phyloP scores from a whole-genome alignment of 148 eudicot species.

The Spergularia bocconei region DNA sequence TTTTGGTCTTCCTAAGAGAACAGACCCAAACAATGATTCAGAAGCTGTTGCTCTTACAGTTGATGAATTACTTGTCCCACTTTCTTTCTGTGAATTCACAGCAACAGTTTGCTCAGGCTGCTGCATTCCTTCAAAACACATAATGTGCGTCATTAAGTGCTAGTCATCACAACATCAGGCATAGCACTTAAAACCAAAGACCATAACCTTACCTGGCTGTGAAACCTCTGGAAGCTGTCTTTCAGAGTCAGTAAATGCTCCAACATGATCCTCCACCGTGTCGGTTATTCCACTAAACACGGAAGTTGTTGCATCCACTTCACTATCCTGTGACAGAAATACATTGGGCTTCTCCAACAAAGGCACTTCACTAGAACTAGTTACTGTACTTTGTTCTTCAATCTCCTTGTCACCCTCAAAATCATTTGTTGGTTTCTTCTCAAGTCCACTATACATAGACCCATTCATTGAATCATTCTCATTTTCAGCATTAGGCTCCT shows the following conservation, averaged over 20 bases:
- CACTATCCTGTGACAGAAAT: constrained; percentile 23
- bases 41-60: constrained; percentile 20
- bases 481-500: constrained; percentile 28
- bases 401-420: constrained; percentile 8
- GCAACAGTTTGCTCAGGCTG: constrained; percentile 37
- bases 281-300: constrained; percentile 25
- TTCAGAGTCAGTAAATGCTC: constrained; percentile 25
- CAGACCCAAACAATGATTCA: constrained; percentile 35
- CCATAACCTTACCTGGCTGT: constrained; percentile 42
- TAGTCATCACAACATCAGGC: constrained; percentile 18
- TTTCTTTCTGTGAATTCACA: constrained; percentile 28
- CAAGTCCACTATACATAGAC: constrained; percentile 19
- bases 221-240: constrained; percentile 29
- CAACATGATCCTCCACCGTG: constrained; percentile 19
- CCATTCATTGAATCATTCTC: constrained; percentile 23
- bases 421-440: constrained; percentile 11
- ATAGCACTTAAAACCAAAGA: constrained; percentile 12
- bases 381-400: constrained; percentile 12
- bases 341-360: constrained; percentile 48
- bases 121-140: constrained; percentile 68
- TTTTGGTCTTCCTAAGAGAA: constrained; percentile 67
- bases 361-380: constrained; percentile 26
- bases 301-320: constrained; percentile 20
- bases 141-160: constrained; percentile 25
- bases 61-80: constrained; percentile 26